Evolutionary conservation across 345 rosid species (phyloP).

Genomic region (Eucalyptus paniculata): DNA sequence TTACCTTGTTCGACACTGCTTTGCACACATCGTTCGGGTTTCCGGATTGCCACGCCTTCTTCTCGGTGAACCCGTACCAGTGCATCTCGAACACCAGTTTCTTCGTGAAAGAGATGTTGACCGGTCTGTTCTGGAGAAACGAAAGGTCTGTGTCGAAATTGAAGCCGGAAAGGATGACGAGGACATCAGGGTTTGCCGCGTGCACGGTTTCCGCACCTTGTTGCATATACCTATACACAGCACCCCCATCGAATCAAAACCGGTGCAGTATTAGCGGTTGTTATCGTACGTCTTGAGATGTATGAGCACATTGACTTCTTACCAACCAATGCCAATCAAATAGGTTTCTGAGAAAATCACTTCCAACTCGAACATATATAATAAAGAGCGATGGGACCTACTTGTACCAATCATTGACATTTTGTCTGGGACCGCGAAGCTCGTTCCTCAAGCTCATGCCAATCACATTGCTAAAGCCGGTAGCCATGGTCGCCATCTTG

Average conservation of each 20-base stretch:
- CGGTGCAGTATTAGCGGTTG: not conserved
- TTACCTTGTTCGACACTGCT: slow-evolving; percentile 20
- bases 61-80: slow-evolving; percentile 57
- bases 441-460: slow-evolving; percentile 95
- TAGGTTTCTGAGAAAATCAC: not conserved
- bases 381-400: not conserved
- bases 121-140: slow-evolving; percentile 31
- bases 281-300: not conserved
- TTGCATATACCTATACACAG: slow-evolving; percentile 45
- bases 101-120: slow-evolving; percentile 32
- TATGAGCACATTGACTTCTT: not conserved
- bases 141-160: slow-evolving; percentile 54
- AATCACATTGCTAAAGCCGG: slow-evolving; percentile 46
- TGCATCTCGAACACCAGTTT: slow-evolving; percentile 75
- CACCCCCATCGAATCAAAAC: not conserved
- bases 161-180: slow-evolving; percentile 82
- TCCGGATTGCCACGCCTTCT: slow-evolving; percentile 40
- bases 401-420: slow-evolving; percentile 80
- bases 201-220: slow-evolving; percentile 86
- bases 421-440: slow-evolving; percentile 77
- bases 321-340: not conserved
- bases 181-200: slow-evolving; percentile 63
- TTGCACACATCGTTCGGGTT: slow-evolving; percentile 73
- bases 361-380: not conserved
- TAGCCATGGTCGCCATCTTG: slow-evolving; percentile 51